phyloP scores from a whole-genome alignment of 176 grass and related monocot genomes.

The Microstegium vimineum region DNA sequence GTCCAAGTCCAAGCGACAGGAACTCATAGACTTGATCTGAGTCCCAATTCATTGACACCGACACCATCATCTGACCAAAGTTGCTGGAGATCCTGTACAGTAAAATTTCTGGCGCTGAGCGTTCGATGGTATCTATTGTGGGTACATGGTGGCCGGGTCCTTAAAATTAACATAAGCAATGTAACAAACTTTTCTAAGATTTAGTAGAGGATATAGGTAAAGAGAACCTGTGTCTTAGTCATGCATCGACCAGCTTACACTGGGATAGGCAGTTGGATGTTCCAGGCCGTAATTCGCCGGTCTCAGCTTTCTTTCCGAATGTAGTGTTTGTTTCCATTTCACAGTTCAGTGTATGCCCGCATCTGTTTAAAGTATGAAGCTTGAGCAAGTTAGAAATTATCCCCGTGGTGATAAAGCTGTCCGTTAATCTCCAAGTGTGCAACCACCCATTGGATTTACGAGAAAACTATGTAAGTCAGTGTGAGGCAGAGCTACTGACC shows the following conservation, averaged over 20 bases:
- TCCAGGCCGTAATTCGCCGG: slow-evolving; percentile 16
- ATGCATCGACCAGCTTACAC: slow-evolving; percentile 20
- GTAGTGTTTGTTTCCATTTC: slow-evolving; percentile 18
- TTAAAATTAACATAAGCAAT: slow-evolving; percentile 24
- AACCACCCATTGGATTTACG: neutral
- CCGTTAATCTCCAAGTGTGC: neutral
- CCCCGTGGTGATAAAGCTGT: neutral
- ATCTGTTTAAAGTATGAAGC: neutral
- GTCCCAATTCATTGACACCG: slow-evolving; percentile 39
- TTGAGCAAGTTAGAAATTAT: neutral
- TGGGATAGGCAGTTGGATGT: slow-evolving; percentile 29
- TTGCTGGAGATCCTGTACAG: slow-evolving; percentile 79
- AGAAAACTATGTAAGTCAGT: neutral
- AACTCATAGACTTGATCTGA: slow-evolving; percentile 20
- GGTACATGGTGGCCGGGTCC: slow-evolving; percentile 35
- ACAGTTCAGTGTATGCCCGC: neutral
- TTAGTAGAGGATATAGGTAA: slow-evolving; percentile 18
- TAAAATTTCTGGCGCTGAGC: slow-evolving; percentile 51
- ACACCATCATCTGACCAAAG: slow-evolving; percentile 49
- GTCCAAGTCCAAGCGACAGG: slow-evolving; percentile 53
- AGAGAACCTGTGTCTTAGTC: neutral
- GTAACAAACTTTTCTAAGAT: slow-evolving; percentile 29
- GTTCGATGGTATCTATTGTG: slow-evolving; percentile 42
- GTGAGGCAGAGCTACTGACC: neutral
- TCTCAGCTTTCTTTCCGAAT: neutral